A percentile compares a stretch with the other conserved stretches of the same genome.
Conservation (phyloP, 768 basidiomycete genomes). For the Lenzites betulinus region DNA sequence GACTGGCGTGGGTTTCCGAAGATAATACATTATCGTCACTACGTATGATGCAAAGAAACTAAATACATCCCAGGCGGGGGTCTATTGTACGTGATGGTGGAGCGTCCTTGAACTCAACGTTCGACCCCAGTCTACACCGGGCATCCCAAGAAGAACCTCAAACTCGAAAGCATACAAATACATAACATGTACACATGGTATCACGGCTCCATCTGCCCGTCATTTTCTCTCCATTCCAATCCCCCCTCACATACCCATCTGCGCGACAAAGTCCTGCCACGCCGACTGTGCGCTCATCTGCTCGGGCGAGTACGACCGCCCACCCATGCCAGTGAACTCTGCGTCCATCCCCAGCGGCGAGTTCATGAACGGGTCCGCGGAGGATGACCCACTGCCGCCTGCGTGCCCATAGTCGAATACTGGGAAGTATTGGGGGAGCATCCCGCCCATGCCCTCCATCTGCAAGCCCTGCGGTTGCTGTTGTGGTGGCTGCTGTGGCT, state of each 20-base stretch:
- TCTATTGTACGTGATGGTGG: background rate
- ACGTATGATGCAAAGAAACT: too few relatives aligned
- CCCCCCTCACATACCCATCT: conserved; percentile 29
- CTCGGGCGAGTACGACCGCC: conserved; percentile 40
- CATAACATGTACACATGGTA: conserved; percentile 11
- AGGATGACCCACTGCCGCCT: conserved; percentile 24
- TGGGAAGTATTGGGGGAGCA: conserved; percentile 71
- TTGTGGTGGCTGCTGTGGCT: conserved; percentile 1
- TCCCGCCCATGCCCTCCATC: conserved; percentile 27
- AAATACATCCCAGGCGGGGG: background rate
- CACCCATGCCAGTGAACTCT: conserved; percentile 25
- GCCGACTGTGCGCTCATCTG: conserved; percentile 30
- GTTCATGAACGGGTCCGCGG: conserved; percentile 28
- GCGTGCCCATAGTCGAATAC: conserved; percentile 68
- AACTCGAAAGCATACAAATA: conserved; percentile 10
- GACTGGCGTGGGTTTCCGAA: too few relatives aligned
- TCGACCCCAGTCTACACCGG: background rate
- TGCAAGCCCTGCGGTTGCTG: conserved; percentile 20
- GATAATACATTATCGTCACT: background rate
- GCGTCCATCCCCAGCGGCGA: conserved; percentile 31
- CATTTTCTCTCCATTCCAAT: background rate
- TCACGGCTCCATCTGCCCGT: conserved; percentile 1
- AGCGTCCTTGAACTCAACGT: background rate
- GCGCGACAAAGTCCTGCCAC: conserved; percentile 38
- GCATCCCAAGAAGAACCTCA: background rate